These are phyloP conservation scores for Afroboletus lepidellus DNA, from an alignment of 1,284 basidiomycete species.

Conservation along the genomic window DNA sequence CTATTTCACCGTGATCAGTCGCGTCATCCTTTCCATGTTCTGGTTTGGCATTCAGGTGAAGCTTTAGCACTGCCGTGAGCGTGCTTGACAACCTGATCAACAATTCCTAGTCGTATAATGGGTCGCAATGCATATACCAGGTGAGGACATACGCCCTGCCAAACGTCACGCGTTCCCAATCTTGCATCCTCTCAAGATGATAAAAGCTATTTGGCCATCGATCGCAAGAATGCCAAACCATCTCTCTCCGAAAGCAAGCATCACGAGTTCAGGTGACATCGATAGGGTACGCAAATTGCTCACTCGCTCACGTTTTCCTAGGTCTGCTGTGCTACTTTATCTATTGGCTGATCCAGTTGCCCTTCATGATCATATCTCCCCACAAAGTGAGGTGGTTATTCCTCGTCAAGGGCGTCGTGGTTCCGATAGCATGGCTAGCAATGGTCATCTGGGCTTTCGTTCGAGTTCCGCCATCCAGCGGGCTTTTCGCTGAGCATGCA, in stretches of 20 bases:
- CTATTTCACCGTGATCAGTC: conserved; percentile 61
- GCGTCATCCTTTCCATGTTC: conserved; percentile 59
- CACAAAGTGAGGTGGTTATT: conserved; percentile 63
- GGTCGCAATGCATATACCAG: conserved; percentile 34
- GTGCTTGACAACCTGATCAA: not conserved
- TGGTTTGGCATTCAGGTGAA: conserved; percentile 56
- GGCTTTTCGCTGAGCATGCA: conserved; percentile 43
- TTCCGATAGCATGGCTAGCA: conserved; percentile 55
- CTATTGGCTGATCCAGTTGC: conserved; percentile 64
- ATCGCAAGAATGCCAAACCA: conserved; percentile 55
- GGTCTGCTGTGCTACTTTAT: conserved; percentile 61
- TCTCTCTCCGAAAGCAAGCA: conserved; percentile 49
- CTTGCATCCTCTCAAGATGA: conserved; percentile 40
- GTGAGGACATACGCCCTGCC: conserved; percentile 3
- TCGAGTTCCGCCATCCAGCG: conserved; percentile 47
- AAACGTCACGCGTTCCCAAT: not conserved
- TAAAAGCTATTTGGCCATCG: conserved; percentile 67
- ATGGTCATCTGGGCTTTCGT: conserved; percentile 64
- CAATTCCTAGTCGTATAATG: conserved; percentile 23
- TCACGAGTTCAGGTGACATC: conserved; percentile 50
- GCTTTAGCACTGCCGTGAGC: not conserved
- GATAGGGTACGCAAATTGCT: not conserved
- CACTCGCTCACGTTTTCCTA: conserved; percentile 12
- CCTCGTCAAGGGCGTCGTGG: conserved; percentile 57
- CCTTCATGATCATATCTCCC: conserved; percentile 63